A percentile compares a stretch with the other conserved stretches of the same genome.
Evolutionary conservation across 495 filamentous ascomycete species (phyloP).

Genomic region (Neurospora pannonica): DNA sequence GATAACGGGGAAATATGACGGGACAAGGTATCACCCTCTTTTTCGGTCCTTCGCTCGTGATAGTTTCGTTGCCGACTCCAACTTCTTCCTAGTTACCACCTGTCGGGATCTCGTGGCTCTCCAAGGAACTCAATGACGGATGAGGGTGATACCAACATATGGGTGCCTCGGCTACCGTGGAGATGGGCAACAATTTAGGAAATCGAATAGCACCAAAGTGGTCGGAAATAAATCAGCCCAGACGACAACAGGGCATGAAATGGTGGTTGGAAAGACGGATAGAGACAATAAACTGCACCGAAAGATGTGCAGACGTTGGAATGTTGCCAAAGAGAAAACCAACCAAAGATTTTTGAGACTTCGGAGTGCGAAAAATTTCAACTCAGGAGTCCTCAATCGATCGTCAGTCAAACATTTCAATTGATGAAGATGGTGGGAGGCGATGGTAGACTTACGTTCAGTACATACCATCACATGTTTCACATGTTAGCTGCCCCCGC

Average conservation of each 20-base stretch:
- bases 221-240: background rate
- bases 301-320: background rate
- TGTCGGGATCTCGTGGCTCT: background rate
- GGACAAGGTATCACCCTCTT: background rate
- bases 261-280: background rate
- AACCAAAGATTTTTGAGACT: background rate
- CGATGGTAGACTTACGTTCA: background rate
- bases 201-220: background rate
- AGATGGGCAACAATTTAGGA: background rate
- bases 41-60: background rate
- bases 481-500: background rate
- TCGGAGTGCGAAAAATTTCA: background rate
- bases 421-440: background rate
- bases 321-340: background rate
- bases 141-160: background rate
- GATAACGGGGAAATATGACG: background rate
- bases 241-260: too few species aligned
- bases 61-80: background rate
- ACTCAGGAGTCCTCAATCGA: background rate
- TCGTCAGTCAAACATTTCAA: background rate
- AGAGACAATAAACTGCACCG: background rate
- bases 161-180: background rate
- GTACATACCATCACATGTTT: background rate
- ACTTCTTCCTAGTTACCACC: background rate
- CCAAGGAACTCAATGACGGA: background rate